These are phyloP conservation scores for Trichoderma endophyticum DNA, from an alignment of 2,329 filamentous ascomycete genomes.

Conservation along the genomic window DNA sequence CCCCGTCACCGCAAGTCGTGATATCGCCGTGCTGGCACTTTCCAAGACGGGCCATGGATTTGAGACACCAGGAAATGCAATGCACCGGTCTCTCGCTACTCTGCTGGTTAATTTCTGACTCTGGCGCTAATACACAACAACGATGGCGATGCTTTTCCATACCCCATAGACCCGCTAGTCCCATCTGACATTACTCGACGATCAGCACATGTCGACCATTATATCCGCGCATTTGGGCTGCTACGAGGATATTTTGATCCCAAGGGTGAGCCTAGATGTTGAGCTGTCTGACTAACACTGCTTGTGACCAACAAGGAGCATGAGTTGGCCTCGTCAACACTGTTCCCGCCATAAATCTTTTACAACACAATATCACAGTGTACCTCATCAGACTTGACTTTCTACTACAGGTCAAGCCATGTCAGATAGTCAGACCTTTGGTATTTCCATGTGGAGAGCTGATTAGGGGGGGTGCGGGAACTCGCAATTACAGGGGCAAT, in stretches of 20 bases:
- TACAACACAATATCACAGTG: neutral
- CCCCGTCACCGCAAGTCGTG: neutral
- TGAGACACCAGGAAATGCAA: slow-evolving; percentile 8
- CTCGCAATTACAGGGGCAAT: neutral
- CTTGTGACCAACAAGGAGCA: neutral
- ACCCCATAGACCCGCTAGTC: neutral
- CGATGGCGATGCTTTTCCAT: neutral
- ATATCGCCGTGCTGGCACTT: neutral
- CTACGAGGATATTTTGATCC: neutral
- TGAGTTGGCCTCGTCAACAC: neutral
- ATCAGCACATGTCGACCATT: neutral
- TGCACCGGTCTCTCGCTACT: slow-evolving; percentile 11
- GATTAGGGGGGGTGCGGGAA: neutral
- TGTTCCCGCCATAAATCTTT: neutral
- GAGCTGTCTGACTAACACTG: neutral
- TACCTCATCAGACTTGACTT: neutral
- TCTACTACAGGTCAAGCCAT: neutral
- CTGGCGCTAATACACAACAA: slow-evolving; percentile 1
- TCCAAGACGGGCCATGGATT: neutral
- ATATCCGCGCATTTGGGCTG: neutral
- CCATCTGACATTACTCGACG: neutral
- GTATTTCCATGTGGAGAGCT: neutral
- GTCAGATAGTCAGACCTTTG: neutral
- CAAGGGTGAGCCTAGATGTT: neutral
- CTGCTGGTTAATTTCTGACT: slow-evolving; percentile 7